phyloP scores from a whole-genome alignment of 768 basidiomycete species.

The Rhizopogon salebrosus region DNA sequence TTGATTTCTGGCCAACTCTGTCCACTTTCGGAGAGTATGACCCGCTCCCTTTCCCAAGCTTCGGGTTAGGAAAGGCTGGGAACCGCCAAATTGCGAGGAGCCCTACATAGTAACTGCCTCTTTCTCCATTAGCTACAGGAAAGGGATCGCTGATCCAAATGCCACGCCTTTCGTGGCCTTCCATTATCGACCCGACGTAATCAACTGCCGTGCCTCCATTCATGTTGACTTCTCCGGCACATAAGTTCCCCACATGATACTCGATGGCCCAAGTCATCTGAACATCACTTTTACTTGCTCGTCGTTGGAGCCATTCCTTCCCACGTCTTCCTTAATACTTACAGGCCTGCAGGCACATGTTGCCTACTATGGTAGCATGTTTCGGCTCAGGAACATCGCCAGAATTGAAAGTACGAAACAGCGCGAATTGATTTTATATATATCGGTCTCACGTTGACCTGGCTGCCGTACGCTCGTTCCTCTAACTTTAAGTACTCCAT shows the following conservation, averaged over 20 bases:
- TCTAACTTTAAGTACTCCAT: background rate
- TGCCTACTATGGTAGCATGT: background rate
- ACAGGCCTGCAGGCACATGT: background rate
- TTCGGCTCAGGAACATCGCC: background rate
- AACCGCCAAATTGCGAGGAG: background rate
- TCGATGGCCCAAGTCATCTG: too few relatives aligned
- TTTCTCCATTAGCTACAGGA: conserved; percentile 1
- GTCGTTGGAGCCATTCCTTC: conserved; percentile 13
- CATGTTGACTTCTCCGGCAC: background rate
- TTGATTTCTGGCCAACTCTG: background rate
- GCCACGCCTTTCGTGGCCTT: conserved; percentile 8
- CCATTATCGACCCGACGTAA: conserved; percentile 10
- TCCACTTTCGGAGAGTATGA: conserved; percentile 10
- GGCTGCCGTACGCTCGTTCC: background rate
- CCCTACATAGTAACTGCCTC: too few relatives aligned
- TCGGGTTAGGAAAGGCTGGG: conserved; percentile 5
- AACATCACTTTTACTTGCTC: conserved; percentile 5
- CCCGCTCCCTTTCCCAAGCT: conserved; percentile 3
- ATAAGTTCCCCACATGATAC: background rate
- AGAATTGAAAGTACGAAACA: background rate
- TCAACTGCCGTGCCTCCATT: background rate
- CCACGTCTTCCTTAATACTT: background rate
- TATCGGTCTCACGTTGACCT: background rate
- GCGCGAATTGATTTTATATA: background rate
- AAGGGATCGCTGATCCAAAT: background rate